Evolutionary conservation across 805 yeast genomes (phyloP).

Genomic region (Wickerhamiella brachini): DNA sequence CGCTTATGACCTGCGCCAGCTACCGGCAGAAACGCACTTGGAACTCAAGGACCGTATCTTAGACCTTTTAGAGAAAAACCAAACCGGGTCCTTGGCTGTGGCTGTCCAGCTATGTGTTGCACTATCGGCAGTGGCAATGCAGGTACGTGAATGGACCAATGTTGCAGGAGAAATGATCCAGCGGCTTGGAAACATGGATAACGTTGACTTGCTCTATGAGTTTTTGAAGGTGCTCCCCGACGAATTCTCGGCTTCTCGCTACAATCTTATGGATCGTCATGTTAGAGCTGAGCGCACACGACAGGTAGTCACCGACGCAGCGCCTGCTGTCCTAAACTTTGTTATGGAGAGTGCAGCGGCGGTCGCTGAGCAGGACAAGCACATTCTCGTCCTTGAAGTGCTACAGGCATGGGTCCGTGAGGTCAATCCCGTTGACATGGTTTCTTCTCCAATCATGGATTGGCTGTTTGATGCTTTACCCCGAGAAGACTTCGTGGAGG

Average conservation of each 20-base stretch:
- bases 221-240: conserved; percentile 84
- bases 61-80: conserved; percentile 38
- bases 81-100: conserved; percentile 25
- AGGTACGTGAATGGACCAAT: conserved; percentile 55
- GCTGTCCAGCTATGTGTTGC: conserved; percentile 74
- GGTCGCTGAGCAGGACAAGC: conserved; percentile 17
- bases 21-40: conserved; percentile 43
- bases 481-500: conserved; percentile 58
- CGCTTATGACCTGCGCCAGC: conserved; percentile 70
- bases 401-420: conserved; percentile 86
- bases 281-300: conserved; percentile 33
- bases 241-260: conserved; percentile 79
- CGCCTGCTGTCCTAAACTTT: conserved; percentile 51
- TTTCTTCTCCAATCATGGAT: conserved; percentile 49
- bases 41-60: conserved; percentile 60
- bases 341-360: conserved; percentile 34
- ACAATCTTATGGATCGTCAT: conserved; percentile 25
- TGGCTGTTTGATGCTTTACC: conserved; percentile 51
- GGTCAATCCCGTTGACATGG: conserved; percentile 57
- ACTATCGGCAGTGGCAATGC: conserved; percentile 69
- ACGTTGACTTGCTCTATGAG: conserved; percentile 40
- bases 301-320: conserved; percentile 50
- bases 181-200: conserved; percentile 27
- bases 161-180: conserved; percentile 57
- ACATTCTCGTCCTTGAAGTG: conserved; percentile 48